phyloP scores from a whole-genome alignment of 2,329 filamentous ascomycete species.

The Colletotrichum australisinense region DNA sequence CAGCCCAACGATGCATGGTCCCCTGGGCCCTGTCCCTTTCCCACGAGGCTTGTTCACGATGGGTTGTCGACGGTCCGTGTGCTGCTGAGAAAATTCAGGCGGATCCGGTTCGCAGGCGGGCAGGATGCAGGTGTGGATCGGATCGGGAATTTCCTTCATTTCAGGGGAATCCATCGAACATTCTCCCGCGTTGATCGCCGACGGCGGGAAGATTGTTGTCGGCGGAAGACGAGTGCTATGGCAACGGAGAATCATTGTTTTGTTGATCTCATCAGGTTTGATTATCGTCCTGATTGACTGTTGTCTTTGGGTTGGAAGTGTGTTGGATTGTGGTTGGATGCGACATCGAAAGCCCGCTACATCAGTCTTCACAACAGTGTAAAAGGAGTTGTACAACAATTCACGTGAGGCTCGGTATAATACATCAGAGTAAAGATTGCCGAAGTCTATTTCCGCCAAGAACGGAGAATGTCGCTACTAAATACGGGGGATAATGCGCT shows the following conservation, averaged over 20 bases:
- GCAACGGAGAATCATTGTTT: neutral
- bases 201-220: neutral
- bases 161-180: slow-evolving; percentile 19
- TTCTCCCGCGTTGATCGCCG: slow-evolving; percentile 8
- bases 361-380: too few relatives aligned
- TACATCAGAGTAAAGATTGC: too few relatives aligned
- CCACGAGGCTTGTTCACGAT: slow-evolving; percentile 14
- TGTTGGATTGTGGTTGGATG: too few relatives aligned
- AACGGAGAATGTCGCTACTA: too few relatives aligned
- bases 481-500: too few relatives aligned
- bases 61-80: neutral
- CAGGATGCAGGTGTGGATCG: slow-evolving; percentile 9
- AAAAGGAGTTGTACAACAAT: too few relatives aligned
- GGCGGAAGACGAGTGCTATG: neutral
- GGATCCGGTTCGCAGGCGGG: neutral
- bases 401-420: too few relatives aligned
- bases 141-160: slow-evolving; percentile 26
- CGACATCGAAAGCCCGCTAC: too few relatives aligned
- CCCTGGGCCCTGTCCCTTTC: neutral
- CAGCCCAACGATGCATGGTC: slow-evolving; percentile 26
- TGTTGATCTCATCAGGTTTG: neutral
- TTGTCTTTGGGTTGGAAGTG: too few relatives aligned
- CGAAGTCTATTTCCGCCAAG: too few relatives aligned
- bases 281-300: too few relatives aligned
- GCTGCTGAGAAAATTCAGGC: neutral